Base-by-base conservation (phyloP, 208 protist genomes). In the Balamuthia mandrillaris region DNA sequence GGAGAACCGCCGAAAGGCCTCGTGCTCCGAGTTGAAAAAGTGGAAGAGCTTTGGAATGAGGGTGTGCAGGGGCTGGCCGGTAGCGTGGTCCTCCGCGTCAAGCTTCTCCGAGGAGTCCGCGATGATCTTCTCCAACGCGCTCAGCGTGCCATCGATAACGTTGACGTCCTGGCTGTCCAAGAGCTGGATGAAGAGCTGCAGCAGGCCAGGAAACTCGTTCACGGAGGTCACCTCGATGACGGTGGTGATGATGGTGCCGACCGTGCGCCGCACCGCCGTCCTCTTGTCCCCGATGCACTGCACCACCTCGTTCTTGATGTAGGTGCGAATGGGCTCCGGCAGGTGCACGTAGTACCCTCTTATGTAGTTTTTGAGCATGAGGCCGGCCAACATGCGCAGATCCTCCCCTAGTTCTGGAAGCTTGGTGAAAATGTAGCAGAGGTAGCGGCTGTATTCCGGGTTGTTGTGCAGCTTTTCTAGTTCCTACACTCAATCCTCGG, bases 31-130 rank as follows among this genome's bases (percentile, higher is more conserved):
- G 56, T 52, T 33, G 47, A 91, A 90, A 45, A 81, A 85, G 35
- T 45, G n/a, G 4, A 92, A n/a, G n/a, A 93, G 84, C 51, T 90
- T 91, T 27, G 89, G 90, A 52, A 93, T 87, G 58, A 93, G 82
- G 18, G 37, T 49, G 18, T 60, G 72, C 47, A 81, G 51, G 18
- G 72, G 72, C 0, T 2, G 21, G 31, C 72, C 72, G 47, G 60
- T 41, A 33, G 33, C 45, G 1, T 31, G 35, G 47, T 81, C 72
- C 1, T 54, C 47, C 7, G 7, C 21, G 12, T 81, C 72, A 33
- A 81, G 41, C 16, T 81, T 81, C 45, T 81, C 72, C 1, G 72
- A 42, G 10, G 72, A 81, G 51, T 81, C 72, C 33, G 29, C 24
- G 51, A 42, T 61, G 37, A 81, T 81, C 51, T 81, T 81, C 72